These are phyloP conservation scores for Phytophthora cryptogea DNA, from an alignment of 352 stramenopile genomes.

Conservation along the genomic window DNA sequence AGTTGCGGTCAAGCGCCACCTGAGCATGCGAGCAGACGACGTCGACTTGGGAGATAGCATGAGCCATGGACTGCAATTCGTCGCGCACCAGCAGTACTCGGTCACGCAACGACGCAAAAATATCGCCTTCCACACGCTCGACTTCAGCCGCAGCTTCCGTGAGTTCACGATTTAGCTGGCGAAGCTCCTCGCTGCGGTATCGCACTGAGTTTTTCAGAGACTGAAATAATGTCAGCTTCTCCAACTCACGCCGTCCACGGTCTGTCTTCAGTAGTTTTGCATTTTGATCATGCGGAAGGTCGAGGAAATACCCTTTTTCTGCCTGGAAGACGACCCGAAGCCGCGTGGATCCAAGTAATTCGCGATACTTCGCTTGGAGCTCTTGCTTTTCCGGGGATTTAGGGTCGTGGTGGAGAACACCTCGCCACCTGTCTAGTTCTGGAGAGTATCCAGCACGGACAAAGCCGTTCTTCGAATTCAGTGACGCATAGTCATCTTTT, in stretches of 20 bases:
- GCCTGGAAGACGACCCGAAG: constrained; percentile 62
- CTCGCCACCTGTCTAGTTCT: constrained; percentile 68
- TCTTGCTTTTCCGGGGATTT: constrained; percentile 42
- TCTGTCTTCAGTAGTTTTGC: constrained; percentile 41
- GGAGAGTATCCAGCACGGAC: constrained; percentile 57
- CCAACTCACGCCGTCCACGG: constrained; percentile 22
- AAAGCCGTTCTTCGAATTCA: constrained; percentile 69
- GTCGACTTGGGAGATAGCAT: constrained; percentile 58
- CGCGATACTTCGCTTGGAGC: constrained; percentile 67
- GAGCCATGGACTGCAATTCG: constrained; percentile 53
- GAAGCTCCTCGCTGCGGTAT: constrained; percentile 70
- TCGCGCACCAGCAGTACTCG: constrained; percentile 37
- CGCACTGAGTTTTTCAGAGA: constrained; percentile 71
- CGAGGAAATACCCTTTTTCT: constrained; percentile 71
- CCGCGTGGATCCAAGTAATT: constrained; percentile 54
- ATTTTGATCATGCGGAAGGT: constrained; percentile 68
- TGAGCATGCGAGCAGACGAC: constrained; percentile 72
- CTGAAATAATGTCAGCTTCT: constrained; percentile 58
- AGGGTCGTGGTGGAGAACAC: constrained; percentile 48
- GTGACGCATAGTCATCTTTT: constrained; percentile 58
- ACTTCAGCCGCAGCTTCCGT: constrained; percentile 64
- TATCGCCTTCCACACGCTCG: constrained; percentile 51
- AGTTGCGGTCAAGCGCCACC: constrained; percentile 64
- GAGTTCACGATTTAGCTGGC: constrained; percentile 61
- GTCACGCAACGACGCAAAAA: constrained; percentile 51